Evolutionary conservation across 106 monocot genomes (phyloP).

Genomic region (Allium sativum): DNA sequence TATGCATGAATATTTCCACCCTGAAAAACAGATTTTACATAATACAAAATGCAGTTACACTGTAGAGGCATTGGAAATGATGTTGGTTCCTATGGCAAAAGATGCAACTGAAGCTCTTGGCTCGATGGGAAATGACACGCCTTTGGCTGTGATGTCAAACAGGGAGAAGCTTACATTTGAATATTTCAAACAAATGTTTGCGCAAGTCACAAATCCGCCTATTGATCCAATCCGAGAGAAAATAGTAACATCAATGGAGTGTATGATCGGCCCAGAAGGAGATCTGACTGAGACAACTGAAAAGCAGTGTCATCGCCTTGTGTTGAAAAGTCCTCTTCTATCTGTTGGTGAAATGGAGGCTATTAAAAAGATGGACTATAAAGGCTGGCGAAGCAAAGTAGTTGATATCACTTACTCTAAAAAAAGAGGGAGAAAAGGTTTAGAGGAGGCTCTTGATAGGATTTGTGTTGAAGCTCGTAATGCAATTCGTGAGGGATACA

Average conservation of each 20-base stretch:
- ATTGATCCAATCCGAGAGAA: constrained; percentile 99
- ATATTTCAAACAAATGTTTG: constrained; percentile 99
- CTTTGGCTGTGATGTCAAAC: constrained; percentile 95
- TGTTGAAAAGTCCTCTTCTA: constrained; percentile 70
- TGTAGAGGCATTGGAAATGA: constrained; percentile 92
- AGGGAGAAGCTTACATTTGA: constrained; percentile 86
- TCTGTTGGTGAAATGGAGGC: constrained; percentile 94
- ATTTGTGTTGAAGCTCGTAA: constrained; percentile 77
- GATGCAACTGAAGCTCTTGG: constrained; percentile 92
- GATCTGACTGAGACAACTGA: constrained; percentile 97
- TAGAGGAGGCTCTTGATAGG: constrained; percentile 80
- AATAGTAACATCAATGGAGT: constrained; percentile 97
- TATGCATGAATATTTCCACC: neutral
- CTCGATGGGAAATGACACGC: constrained; percentile 99
- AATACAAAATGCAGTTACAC: constrained; percentile 52
- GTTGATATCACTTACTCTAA: constrained; percentile 82
- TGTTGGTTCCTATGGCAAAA: constrained; percentile 94
- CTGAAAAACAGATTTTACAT: neutral
- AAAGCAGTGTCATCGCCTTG: constrained; percentile 77
- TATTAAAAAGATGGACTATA: constrained; percentile 87
- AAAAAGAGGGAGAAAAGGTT: constrained; percentile 62
- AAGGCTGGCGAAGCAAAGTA: constrained; percentile 85
- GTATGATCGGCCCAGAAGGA: constrained; percentile 99
- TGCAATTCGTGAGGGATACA: constrained; percentile 87
- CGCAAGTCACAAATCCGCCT: constrained; percentile 97